A percentile compares a stretch with the other conserved stretches of the same genome.
phyloP scores from a whole-genome alignment of 2,329 filamentous ascomycete species.

The Botryotinia globosa region DNA sequence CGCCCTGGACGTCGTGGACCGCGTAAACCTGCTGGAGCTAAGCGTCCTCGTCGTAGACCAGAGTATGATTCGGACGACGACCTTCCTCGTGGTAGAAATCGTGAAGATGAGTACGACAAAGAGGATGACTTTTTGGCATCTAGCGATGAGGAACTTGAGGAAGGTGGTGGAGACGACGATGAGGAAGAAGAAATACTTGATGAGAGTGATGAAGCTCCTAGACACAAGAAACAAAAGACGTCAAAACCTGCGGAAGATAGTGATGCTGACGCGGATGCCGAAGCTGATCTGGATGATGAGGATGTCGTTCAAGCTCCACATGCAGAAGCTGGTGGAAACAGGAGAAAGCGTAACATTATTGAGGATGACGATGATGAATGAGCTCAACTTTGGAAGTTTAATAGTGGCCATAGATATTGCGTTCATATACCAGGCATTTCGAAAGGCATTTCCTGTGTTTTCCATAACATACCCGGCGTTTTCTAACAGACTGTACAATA shows the following conservation, averaged over 20 bases:
- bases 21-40: conserved; percentile 52
- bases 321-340: conserved; percentile 38
- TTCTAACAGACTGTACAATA: conserved; percentile 13
- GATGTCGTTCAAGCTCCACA: conserved; percentile 40
- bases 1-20: conserved; percentile 47
- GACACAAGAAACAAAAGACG: conserved; percentile 38
- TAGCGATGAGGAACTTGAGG: conserved; percentile 67
- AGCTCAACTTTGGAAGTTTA: conserved; percentile 1
- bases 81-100: conserved; percentile 53
- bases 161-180: conserved; percentile 53
- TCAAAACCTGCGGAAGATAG: conserved; percentile 43
- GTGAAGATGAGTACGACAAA: conserved; percentile 73
- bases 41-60: conserved; percentile 53
- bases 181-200: conserved; percentile 44
- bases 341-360: conserved; percentile 55
- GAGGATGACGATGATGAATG: conserved; percentile 55
- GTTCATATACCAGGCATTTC: neutral
- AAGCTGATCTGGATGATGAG: conserved; percentile 54
- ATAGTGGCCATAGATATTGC: conserved; percentile 1
- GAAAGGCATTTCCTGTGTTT: conserved; percentile 10
- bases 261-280: conserved; percentile 51
- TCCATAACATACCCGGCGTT: conserved; percentile 13
- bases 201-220: conserved; percentile 41
- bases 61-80: conserved; percentile 80
- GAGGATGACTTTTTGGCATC: conserved; percentile 76